Evolutionary conservation across 441 rosid genomes (phyloP).

Genomic region (Gossypium trilobum): DNA sequence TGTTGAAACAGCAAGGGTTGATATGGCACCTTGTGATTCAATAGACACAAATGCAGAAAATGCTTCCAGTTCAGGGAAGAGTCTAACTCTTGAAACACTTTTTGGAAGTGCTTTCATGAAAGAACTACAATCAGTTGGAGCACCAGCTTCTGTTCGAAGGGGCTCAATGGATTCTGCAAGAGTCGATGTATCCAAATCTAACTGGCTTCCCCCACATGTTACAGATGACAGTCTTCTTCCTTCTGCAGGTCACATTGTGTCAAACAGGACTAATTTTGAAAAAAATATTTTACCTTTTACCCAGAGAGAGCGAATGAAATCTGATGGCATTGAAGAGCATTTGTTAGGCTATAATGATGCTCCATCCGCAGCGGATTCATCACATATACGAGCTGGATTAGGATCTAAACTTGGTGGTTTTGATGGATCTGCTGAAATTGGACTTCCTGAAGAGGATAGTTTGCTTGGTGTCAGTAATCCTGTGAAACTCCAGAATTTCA

Average conservation of each 20-base stretch:
- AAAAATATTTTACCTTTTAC: constrained; percentile 31
- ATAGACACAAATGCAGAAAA: constrained; percentile 34
- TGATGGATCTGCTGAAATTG: constrained; percentile 26
- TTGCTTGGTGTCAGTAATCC: constrained; percentile 31
- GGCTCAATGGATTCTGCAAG: constrained; percentile 30
- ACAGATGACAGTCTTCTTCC: constrained; percentile 29
- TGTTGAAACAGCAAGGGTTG: constrained; percentile 23
- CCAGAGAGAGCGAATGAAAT: constrained; percentile 32
- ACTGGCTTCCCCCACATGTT: constrained; percentile 19
- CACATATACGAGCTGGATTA: constrained; percentile 32
- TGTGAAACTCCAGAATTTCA: constrained; percentile 30
- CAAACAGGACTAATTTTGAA: constrained; percentile 31
- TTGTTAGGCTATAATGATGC: constrained; percentile 38
- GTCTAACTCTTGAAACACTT: constrained; percentile 81
- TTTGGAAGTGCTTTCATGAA: constrained; percentile 93
- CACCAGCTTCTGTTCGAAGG: constrained; percentile 43
- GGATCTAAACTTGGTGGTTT: constrained; percentile 37
- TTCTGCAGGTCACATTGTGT: constrained; percentile 26
- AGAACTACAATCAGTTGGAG: constrained; percentile 75
- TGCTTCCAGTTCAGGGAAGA: constrained; percentile 32
- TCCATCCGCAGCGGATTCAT: constrained; percentile 28
- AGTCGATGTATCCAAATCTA: constrained; percentile 35
- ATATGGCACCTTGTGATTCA: constrained; percentile 13
- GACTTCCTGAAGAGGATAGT: constrained; percentile 55
- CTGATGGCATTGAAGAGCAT: constrained; percentile 44